Evolutionary conservation across 148 eudicot species (phyloP), one percentile per base, ranked within the genome.

Genomic region (Camellia granthamiana): DNA sequence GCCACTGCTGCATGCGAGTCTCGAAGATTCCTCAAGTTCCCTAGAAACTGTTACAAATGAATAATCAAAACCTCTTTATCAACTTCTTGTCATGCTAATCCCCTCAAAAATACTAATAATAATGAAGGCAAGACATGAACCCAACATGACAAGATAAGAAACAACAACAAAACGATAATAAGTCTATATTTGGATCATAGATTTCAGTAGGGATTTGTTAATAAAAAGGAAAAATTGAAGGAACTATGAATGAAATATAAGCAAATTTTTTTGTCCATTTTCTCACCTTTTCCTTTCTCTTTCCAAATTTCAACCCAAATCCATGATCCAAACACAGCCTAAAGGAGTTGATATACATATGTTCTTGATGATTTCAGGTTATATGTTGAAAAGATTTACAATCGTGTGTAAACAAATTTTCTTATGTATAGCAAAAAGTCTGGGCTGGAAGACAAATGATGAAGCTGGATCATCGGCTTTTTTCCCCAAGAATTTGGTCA

Each of bases 1-100:
- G 97, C 92, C 47, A 95, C 97, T 7, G 97, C 96, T 59, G 95
- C 93, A 76, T 95, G 92, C 49, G 97, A 93, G 80, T 95, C 99
- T 74, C 97, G 89, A 56, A 95, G 97, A 79, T 94, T 95, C 88
- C 91, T 88, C 89, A 93, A 84, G 85, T 93, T 95, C n/a, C 97
- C 97, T 80, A 95, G 86, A 84, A 95, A 95, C 99, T 95, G 90
- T 21, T 51, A 78, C 23, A 83, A 62, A 87, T 58, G 64, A 42
- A 77, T 21, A 42, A 62, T 3, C 13, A 16, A 16, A 19, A 68
- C n/a, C 69, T n/a, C 55, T 44, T 43, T 72, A 54, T 43, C 2
- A 15, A 74, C 43, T 55, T 51, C 6, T 55, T 3, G 4, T 14
- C 47, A 74, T 4, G 63, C 63, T 6, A 55, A 74, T 23, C 62